phyloP scores from a whole-genome alignment of 2,329 filamentous ascomycete species.

The Claviceps humidiphila region DNA sequence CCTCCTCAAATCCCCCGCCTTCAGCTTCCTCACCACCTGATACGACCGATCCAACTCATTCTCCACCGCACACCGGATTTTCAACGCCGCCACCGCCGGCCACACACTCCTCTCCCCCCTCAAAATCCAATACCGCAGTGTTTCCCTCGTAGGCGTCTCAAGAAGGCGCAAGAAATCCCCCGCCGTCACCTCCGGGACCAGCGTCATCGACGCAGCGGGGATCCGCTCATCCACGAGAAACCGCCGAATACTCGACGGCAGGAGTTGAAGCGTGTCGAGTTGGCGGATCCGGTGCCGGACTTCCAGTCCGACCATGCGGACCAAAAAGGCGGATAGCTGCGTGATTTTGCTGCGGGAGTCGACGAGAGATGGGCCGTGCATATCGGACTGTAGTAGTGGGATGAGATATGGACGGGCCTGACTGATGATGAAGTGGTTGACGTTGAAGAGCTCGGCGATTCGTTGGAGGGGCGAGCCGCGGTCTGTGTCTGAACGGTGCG shows the following conservation, averaged over 20 bases:
- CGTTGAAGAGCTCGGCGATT: constrained; percentile 75
- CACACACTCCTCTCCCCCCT: constrained; percentile 80
- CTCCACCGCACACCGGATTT: constrained; percentile 73
- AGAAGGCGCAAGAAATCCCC: constrained; percentile 65
- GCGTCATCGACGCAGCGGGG: constrained; percentile 62
- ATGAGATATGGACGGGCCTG: constrained; percentile 84
- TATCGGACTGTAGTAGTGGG: constrained; percentile 69
- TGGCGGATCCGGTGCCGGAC: constrained; percentile 70
- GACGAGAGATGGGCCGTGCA: constrained; percentile 58
- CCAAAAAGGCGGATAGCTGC: constrained; percentile 43
- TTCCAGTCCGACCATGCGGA: constrained; percentile 61
- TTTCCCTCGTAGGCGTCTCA: constrained; percentile 66
- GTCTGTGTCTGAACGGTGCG: constrained; percentile 50
- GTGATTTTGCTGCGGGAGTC: constrained; percentile 45
- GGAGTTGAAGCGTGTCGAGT: constrained; percentile 60
- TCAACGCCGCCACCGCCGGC: constrained; percentile 74
- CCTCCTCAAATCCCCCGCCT: constrained; percentile 36
- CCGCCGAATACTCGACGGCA: constrained; percentile 56
- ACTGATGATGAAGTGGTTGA: constrained; percentile 90
- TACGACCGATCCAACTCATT: constrained; percentile 79
- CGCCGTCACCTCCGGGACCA: constrained; percentile 66
- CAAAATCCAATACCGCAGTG: constrained; percentile 72
- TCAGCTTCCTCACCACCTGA: constrained; percentile 57
- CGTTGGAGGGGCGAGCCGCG: constrained; percentile 53
- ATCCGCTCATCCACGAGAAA: constrained; percentile 75